Base-by-base conservation (phyloP, 345 rosid species). In the Salix koriyanagi region DNA sequence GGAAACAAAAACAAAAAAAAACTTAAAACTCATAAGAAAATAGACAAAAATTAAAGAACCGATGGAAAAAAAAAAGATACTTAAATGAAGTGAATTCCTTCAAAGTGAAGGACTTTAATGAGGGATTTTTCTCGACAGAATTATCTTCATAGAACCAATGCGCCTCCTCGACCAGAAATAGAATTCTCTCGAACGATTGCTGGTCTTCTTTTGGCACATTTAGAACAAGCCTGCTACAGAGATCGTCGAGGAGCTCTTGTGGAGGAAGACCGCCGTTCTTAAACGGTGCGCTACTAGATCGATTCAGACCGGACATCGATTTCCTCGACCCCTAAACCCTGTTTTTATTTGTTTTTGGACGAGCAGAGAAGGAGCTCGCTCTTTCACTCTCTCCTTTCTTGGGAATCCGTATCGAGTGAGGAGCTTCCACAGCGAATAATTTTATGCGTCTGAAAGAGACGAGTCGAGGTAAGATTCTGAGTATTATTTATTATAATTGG, bases 71-170 rank as follows among this genome's bases (percentile, higher is more conserved):
- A 56, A 30, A 81, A 81, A 94, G 96, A 94, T 91, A 96, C 99
- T 74, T 68, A 92, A 87, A 15, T n/a, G 90, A 89, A 66, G 98
- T 94, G 85, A 96, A 96, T 85, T 96, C 97, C 87, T 96, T 96
- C 81, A 96, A 83, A 32, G 81, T 86, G 42, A 96, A 80, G 1
- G 99, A 96, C 89, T 94, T 96, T 26, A 94, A 81, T 2, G 95
- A 92, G 18, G 98, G 97, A 84, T 96, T 93, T 56, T 90, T 88
- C 81, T 96, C 98, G 26, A 96, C 97, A 34, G 98, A 85, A 79
- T 94, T 94, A 81, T 96, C 99, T 85, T 94, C 97, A 14, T 96
- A 96, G 87, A 87, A 94, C 99, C 99, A 96, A 84, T 96, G 94
- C 11, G 99, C 98, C 75, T 86, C 90, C 88, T 96, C 99, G 80